Conservation (phyloP, 768 basidiomycete genomes). For the Agaricus subrufescens region DNA sequence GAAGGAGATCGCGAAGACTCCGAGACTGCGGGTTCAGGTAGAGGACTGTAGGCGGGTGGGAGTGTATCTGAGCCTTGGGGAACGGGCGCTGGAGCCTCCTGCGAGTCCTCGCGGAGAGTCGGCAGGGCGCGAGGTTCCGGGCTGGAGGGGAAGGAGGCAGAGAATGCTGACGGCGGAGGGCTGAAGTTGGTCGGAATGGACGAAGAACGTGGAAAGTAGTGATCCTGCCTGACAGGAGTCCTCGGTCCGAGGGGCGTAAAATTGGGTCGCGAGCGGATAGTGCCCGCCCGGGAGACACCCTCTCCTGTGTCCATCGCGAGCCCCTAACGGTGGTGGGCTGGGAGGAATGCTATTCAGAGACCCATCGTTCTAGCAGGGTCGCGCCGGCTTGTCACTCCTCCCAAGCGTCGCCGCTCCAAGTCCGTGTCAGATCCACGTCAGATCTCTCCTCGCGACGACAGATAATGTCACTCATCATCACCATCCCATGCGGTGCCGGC, state of each 20-base stretch:
- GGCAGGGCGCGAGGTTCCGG: conserved; percentile 2
- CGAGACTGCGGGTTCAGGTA: conserved; percentile 1
- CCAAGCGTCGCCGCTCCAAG: too few species aligned
- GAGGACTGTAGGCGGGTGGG: conserved; percentile 9
- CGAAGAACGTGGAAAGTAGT: neutral
- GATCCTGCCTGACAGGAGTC: conserved; percentile 12
- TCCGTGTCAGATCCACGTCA: too few species aligned
- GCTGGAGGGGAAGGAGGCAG: neutral
- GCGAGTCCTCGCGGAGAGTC: neutral
- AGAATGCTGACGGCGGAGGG: neutral
- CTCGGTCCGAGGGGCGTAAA: conserved; percentile 23
- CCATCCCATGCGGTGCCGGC: too few species aligned
- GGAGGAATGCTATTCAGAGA: too few species aligned
- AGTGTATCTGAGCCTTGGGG: conserved; percentile 1
- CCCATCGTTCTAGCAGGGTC: too few species aligned
- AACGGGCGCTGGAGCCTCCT: neutral
- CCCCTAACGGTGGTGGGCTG: neutral
- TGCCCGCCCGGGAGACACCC: conserved; percentile 23
- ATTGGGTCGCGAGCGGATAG: conserved; percentile 23
- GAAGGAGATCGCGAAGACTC: conserved; percentile 6
- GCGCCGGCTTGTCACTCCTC: too few species aligned
- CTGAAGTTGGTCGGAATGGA: neutral
- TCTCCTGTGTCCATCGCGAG: conserved; percentile 9
- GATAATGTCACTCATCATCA: too few species aligned
- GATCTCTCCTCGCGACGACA: too few species aligned